These are phyloP conservation scores for Pythium rishiriense DNA, from an alignment of 352 stramenopile genomes.

Conservation along the genomic window DNA sequence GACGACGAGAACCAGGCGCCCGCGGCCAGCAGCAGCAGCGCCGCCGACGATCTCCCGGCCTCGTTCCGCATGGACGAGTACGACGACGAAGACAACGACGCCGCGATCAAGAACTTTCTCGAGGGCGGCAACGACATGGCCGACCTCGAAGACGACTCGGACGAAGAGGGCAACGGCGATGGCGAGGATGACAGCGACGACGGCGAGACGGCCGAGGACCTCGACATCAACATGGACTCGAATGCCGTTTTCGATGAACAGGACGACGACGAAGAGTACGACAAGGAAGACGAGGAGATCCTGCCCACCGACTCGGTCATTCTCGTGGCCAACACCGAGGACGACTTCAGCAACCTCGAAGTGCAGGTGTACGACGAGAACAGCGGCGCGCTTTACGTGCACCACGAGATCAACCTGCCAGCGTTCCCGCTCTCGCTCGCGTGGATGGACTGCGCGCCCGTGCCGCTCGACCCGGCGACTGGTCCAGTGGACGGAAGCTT, in stretches of 20 bases:
- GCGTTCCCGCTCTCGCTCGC: constrained; percentile 98
- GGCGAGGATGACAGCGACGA: constrained; percentile 49
- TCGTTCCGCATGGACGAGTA: constrained; percentile 90
- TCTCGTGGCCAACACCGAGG: constrained; percentile 96
- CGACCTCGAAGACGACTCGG: constrained; percentile 34
- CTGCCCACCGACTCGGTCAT: constrained; percentile 93
- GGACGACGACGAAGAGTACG: constrained; percentile 68
- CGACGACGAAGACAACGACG: constrained; percentile 85
- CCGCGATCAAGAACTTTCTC: constrained; percentile 79
- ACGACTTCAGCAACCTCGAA: constrained; percentile 98
- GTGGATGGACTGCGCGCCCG: constrained; percentile 93
- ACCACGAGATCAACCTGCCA: constrained; percentile 99
- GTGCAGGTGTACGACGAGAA: constrained; percentile 99
- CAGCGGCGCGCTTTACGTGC: constrained; percentile 97
- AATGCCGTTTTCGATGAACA: constrained; percentile 61
- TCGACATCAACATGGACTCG: constrained; percentile 51
- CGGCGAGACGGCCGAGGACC: constrained; percentile 28
- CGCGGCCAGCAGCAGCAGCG: constrained; percentile 19
- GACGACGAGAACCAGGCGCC: constrained; percentile 31
- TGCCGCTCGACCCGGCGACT: constrained; percentile 53
- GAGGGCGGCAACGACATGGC: constrained; percentile 33
- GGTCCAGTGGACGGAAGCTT: constrained; percentile 93
- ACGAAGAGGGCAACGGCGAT: constrained; percentile 39
- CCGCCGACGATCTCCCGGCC: constrained; percentile 48
- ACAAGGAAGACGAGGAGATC: constrained; percentile 95